phyloP scores from a whole-genome alignment of 2,329 filamentous ascomycete species.

The Colletotrichum sp. region DNA sequence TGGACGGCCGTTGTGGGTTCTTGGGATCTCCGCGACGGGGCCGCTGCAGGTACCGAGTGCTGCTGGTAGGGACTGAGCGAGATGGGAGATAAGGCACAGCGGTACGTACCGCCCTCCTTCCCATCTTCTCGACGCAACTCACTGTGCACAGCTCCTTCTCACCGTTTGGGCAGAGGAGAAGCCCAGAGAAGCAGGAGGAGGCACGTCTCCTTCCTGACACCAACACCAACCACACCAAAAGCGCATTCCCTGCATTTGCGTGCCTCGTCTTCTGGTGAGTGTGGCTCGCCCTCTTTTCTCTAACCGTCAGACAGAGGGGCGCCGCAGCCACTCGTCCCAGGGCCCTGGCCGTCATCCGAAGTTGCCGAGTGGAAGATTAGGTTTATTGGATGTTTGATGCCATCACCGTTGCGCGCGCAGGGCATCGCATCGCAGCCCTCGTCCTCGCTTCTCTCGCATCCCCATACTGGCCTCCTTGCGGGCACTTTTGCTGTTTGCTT shows the following conservation, averaged over 20 bases:
- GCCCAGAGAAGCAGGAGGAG: background rate
- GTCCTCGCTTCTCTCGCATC: background rate
- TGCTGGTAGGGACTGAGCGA: background rate
- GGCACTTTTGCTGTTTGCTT: background rate
- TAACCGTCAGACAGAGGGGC: background rate
- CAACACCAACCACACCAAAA: background rate
- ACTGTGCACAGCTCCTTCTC: background rate
- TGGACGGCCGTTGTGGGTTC: background rate
- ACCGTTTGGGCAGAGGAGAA: background rate
- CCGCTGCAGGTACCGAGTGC: constrained; percentile 15
- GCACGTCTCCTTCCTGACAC: background rate
- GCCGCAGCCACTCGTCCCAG: background rate
- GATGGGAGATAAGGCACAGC: background rate
- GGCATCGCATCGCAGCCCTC: background rate
- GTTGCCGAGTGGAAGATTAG: background rate
- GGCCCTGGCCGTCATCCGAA: constrained; percentile 12
- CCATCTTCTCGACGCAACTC: background rate
- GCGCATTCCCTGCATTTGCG: background rate
- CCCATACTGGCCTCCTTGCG: background rate
- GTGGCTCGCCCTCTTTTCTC: background rate
- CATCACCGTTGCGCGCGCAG: background rate
- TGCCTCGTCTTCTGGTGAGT: background rate
- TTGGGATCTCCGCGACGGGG: background rate
- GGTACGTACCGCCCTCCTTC: background rate
- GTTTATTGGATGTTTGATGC: constrained; percentile 14